Conservation (phyloP, 768 basidiomycete species). For the Tylopilus balloui region DNA sequence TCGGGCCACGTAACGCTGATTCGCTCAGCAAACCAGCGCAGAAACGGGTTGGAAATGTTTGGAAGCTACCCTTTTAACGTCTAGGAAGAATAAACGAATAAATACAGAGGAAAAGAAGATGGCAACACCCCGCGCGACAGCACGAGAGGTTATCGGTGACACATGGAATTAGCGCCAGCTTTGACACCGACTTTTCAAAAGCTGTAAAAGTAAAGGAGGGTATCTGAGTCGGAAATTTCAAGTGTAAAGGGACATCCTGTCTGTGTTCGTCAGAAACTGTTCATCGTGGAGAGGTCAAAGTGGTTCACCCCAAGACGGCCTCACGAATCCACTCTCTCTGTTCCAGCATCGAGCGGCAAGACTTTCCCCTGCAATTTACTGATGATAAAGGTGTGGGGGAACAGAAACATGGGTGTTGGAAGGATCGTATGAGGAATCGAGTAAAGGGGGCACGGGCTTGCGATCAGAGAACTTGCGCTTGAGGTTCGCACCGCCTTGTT, state of each 20-base stretch:
- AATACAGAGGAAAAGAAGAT: background rate
- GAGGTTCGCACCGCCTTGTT: constrained; percentile 29
- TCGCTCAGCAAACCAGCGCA: constrained; percentile 17
- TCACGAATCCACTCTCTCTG: background rate
- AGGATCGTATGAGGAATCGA: constrained; percentile 21
- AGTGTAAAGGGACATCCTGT: background rate
- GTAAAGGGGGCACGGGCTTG: constrained; percentile 31
- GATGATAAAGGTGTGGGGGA: constrained; percentile 19
- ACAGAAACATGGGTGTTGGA: constrained; percentile 19
- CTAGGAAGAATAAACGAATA: background rate
- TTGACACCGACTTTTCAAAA: constrained; percentile 4
- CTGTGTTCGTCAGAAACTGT: background rate
- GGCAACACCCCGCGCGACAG: constrained; percentile 14
- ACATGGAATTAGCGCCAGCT: constrained; percentile 4
- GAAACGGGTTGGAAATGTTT: background rate
- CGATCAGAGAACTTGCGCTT: constrained; percentile 33
- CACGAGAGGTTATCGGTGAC: constrained; percentile 11
- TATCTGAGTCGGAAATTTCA: background rate
- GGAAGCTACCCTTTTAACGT: background rate
- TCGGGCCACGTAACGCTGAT: constrained; percentile 9
- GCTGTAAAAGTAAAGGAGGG: background rate
- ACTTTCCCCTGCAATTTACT: background rate
- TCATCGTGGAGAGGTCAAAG: background rate
- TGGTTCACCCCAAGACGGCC: constrained; percentile 8
- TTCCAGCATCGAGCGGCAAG: constrained; percentile 1